Conservation (phyloP, 1,284 basidiomycete species). For the Tilletia setariae region DNA sequence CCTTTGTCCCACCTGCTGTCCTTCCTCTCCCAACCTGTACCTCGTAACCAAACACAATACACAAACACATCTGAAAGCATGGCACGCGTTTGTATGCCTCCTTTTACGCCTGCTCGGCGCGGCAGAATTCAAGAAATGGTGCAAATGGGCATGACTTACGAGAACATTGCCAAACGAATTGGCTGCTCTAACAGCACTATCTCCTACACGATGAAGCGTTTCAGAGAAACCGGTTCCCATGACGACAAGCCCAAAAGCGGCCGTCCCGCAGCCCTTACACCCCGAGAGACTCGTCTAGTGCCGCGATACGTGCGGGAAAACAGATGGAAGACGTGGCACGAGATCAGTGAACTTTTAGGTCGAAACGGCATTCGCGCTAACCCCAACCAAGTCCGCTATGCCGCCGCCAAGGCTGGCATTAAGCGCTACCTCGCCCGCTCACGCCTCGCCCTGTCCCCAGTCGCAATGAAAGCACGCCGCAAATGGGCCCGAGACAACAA, state of each 20-base stretch:
- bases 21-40: not conserved
- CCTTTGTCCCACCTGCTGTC: not conserved
- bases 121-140: not conserved
- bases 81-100: too few species aligned
- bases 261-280: not conserved
- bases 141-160: not conserved
- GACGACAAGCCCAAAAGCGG: not conserved
- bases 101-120: not conserved
- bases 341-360: not conserved
- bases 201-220: not conserved
- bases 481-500: not conserved
- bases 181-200: not conserved
- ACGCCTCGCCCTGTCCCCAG: not conserved
- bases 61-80: not conserved
- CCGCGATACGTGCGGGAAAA: not conserved
- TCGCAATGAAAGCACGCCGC: not conserved
- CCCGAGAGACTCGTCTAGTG: not conserved
- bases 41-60: not conserved
- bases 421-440: not conserved
- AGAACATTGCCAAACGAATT: not conserved
- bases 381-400: not conserved
- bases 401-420: not conserved
- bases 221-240: not conserved
- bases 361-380: not conserved
- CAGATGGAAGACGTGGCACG: not conserved